A percentile compares a stretch with the other conserved stretches of the same genome.
Evolutionary conservation across 2,329 filamentous ascomycete genomes (phyloP).

Genomic region (Verticillium longisporum): DNA sequence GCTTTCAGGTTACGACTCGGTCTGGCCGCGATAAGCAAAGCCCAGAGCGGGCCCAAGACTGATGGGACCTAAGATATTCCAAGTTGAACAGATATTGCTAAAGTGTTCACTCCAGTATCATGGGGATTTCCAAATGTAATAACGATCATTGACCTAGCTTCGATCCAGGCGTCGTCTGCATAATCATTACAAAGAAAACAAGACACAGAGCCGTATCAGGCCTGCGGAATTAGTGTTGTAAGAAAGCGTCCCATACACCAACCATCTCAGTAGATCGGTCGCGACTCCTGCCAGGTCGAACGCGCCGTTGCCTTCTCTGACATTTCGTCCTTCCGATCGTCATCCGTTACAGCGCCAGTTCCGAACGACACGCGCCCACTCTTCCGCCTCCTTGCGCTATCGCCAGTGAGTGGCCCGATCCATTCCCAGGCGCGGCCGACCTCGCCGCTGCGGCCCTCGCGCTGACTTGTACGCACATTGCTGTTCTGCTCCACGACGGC

Average conservation of each 20-base stretch:
- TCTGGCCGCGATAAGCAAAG: background rate
- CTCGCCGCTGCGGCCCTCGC: conserved; percentile 60
- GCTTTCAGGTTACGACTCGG: background rate
- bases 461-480: conserved; percentile 72
- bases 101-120: too few species aligned
- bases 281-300: conserved; percentile 33
- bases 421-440: conserved; percentile 64
- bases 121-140: background rate
- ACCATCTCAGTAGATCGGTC: conserved; percentile 30
- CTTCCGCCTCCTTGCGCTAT: conserved; percentile 37
- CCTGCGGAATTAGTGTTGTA: background rate
- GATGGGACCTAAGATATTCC: too few species aligned
- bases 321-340: conserved; percentile 13
- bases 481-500: conserved; percentile 87
- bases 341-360: conserved; percentile 28
- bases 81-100: too few species aligned
- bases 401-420: conserved; percentile 52
- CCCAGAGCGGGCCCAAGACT: background rate
- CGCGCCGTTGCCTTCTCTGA: conserved; percentile 6
- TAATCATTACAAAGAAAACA: conserved; percentile 10
- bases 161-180: background rate
- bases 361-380: conserved; percentile 45
- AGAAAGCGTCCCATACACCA: background rate
- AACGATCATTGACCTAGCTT: background rate
- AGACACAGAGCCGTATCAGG: background rate